Evolutionary conservation across 2,329 filamentous ascomycete species (phyloP).

Genomic region (Trichoderma cornu-damae): DNA sequence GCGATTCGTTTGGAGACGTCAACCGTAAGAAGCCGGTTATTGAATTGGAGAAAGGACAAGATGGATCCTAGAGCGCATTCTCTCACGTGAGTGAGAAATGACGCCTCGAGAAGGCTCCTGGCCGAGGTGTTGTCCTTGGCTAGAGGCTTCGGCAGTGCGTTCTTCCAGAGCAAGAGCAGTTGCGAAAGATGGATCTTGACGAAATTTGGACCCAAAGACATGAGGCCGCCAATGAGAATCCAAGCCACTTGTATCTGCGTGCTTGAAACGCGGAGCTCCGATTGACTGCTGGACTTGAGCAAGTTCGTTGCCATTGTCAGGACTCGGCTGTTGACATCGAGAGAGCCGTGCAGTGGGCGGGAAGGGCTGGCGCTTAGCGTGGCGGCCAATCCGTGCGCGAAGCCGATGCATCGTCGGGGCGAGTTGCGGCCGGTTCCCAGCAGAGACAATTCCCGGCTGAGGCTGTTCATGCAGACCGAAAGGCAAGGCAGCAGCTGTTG

Average conservation of each 20-base stretch:
- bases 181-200: conserved; percentile 98
- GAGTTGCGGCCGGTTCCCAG: conserved; percentile 71
- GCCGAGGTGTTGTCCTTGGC: conserved; percentile 84
- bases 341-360: conserved; percentile 86
- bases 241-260: conserved; percentile 97
- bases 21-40: conserved; percentile 82
- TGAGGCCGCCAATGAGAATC: conserved; percentile 92
- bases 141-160: conserved; percentile 90
- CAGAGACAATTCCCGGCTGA: conserved; percentile 77
- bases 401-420: conserved; percentile 78
- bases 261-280: conserved; percentile 82
- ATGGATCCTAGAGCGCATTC: conserved; percentile 92
- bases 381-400: conserved; percentile 85
- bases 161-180: conserved; percentile 91
- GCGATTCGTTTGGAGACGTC: conserved; percentile 92
- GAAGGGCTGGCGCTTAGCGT: conserved; percentile 83
- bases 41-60: conserved; percentile 87
- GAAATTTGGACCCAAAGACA: conserved; percentile 95
- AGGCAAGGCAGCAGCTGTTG: conserved; percentile 87
- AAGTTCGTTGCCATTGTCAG: conserved; percentile 86
- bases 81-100: conserved; percentile 87
- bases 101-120: conserved; percentile 79
- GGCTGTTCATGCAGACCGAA: conserved; percentile 93
- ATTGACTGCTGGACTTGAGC: conserved; percentile 86
- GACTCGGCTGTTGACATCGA: conserved; percentile 90